Percentiles rank a stretch among this genome's conserved stretches.
Conservation (phyloP, 2,329 filamentous ascomycete genomes). For the Lecanosticta acicola region DNA sequence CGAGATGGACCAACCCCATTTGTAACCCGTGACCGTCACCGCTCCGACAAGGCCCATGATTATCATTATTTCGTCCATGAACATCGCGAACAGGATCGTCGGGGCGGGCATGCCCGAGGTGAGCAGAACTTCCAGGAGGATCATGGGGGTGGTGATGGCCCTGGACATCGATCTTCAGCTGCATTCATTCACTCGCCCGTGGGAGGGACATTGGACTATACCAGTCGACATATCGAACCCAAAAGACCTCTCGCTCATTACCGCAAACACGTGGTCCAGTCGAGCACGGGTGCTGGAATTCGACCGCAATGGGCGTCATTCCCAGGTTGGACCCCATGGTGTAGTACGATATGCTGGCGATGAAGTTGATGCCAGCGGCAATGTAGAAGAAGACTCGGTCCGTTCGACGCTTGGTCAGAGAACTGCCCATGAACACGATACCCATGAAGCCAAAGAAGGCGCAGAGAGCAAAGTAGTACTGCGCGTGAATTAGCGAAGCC, state of each 20-base stretch:
- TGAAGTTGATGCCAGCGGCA: slow-evolving; percentile 48
- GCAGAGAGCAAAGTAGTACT: slow-evolving; percentile 51
- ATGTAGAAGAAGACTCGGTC: slow-evolving; percentile 57
- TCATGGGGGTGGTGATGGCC: slow-evolving; percentile 54
- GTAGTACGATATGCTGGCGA: slow-evolving; percentile 56
- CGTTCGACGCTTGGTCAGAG: slow-evolving; percentile 45
- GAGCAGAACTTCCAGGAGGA: slow-evolving; percentile 55
- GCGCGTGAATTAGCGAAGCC: no score
- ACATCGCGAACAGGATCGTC: slow-evolving; percentile 54
- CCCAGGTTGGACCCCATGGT: slow-evolving; percentile 58
- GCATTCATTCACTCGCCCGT: not conserved
- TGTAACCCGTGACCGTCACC: slow-evolving; percentile 54
- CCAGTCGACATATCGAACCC: slow-evolving; percentile 59
- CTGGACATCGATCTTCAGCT: slow-evolving; percentile 5
- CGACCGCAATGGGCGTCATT: slow-evolving; percentile 54
- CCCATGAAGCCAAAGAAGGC: slow-evolving; percentile 51
- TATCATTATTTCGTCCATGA: slow-evolving; percentile 59
- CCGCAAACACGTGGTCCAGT: slow-evolving; percentile 37
- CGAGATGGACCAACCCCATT: slow-evolving; percentile 63
- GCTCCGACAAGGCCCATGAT: slow-evolving; percentile 58
- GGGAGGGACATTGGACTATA: slow-evolving; percentile 18
- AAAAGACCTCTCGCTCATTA: slow-evolving; percentile 54
- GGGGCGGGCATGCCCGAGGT: slow-evolving; percentile 57
- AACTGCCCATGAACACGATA: slow-evolving; percentile 45
- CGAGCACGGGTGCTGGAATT: slow-evolving; percentile 44